Conservation (phyloP, 2,329 filamentous ascomycete genomes). For the Colletotrichum sp. region DNA sequence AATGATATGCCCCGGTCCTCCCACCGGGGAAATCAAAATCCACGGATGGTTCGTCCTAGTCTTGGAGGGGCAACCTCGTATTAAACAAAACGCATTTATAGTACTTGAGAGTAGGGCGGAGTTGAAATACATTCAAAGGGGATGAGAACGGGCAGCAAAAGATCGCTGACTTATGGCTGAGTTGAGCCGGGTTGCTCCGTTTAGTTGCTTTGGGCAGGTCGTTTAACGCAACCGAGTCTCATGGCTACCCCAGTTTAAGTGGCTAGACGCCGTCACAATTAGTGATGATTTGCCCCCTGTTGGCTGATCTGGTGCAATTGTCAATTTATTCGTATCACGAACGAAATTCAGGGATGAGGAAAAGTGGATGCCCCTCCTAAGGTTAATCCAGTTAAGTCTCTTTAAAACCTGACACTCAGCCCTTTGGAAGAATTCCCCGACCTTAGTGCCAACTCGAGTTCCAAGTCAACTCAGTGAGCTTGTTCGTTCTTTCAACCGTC, state of each 20-base stretch:
- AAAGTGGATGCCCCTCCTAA: background rate
- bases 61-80: background rate
- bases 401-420: background rate
- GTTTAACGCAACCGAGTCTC: background rate
- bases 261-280: background rate
- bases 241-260: background rate
- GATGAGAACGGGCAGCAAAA: background rate
- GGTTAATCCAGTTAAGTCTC: background rate
- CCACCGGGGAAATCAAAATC: background rate
- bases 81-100: background rate
- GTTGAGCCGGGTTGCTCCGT: background rate
- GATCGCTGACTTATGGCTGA: background rate
- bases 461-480: background rate
- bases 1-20: background rate
- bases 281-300: background rate
- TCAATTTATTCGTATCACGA: conserved; percentile 1
- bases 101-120: background rate
- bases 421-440: background rate
- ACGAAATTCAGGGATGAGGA: background rate
- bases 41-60: background rate
- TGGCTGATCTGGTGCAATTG: background rate
- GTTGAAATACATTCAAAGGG: background rate
- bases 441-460: background rate
- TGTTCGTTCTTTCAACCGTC: background rate
- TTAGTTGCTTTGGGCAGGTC: background rate